Conservation (phyloP, 2,329 filamentous ascomycete species). For the Chrysoporthe cubensis region DNA sequence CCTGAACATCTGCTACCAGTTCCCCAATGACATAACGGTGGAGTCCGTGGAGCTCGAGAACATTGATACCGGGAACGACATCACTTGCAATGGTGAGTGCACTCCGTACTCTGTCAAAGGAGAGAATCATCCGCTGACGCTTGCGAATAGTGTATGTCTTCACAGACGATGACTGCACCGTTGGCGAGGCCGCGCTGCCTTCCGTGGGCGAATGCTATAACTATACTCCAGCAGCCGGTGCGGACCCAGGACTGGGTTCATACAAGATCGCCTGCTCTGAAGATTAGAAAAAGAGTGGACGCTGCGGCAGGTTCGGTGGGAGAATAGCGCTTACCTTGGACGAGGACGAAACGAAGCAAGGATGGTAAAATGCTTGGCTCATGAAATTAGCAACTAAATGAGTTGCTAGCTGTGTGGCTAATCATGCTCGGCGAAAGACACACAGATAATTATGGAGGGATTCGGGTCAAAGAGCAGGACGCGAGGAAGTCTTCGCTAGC, state of each 20-base stretch:
- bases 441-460: no score
- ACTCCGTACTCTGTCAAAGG: background rate
- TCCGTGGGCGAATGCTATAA: conserved; percentile 3
- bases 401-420: no score
- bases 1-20: conserved; percentile 15
- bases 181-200: background rate
- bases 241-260: conserved; percentile 9
- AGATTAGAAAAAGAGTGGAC: background rate
- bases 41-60: conserved; percentile 10
- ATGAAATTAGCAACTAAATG: no score
- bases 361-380: background rate
- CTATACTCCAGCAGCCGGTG: background rate
- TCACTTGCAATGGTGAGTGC: conserved; percentile 11
- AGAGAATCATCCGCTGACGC: background rate
- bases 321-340: background rate
- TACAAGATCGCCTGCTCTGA: conserved; percentile 15
- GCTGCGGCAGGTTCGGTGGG: no score
- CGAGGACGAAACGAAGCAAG: background rate
- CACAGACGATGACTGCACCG: conserved; percentile 9
- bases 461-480: no score
- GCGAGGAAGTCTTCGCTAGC: no score
- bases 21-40: conserved; percentile 4
- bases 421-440: no score
- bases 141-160: conserved; percentile 5
- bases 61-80: background rate